Percentiles rank a stretch among this genome's conserved stretches.
These are phyloP conservation scores for Penicillium sp. DNA, from an alignment of 2,329 filamentous ascomycete genomes.

Conservation along the genomic window DNA sequence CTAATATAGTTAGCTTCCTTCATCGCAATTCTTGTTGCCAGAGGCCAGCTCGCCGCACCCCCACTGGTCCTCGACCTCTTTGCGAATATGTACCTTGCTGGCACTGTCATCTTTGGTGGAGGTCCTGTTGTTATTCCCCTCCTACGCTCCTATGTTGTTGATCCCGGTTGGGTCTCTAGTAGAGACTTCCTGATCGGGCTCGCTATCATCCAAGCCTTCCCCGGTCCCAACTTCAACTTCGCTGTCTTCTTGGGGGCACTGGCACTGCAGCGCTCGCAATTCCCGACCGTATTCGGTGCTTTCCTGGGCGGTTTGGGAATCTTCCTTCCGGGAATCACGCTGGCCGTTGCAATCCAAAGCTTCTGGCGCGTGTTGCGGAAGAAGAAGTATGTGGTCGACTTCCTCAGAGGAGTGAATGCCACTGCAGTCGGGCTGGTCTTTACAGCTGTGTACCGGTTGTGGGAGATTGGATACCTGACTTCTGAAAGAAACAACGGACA, in stretches of 20 bases:
- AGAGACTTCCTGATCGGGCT: conserved; percentile 66
- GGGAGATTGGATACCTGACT: conserved; percentile 54
- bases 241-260: conserved; percentile 51
- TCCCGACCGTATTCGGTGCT: conserved; percentile 39
- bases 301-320: conserved; percentile 44
- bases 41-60: conserved; percentile 31
- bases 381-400: conserved; percentile 41
- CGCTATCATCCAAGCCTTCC: conserved; percentile 62
- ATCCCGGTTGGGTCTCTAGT: conserved; percentile 59
- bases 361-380: conserved; percentile 48
- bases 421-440: conserved; percentile 55
- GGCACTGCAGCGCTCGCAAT: conserved; percentile 32
- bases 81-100: conserved; percentile 64
- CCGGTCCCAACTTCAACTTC: conserved; percentile 48
- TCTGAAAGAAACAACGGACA: conserved; percentile 42
- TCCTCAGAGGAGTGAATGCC: conserved; percentile 51
- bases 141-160: conserved; percentile 53
- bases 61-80: conserved; percentile 55
- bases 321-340: conserved; percentile 31
- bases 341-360: conserved; percentile 36
- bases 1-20: conserved; percentile 39
- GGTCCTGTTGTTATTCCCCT: conserved; percentile 59
- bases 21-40: conserved; percentile 46
- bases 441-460: conserved; percentile 56
- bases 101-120: conserved; percentile 59